These are phyloP conservation scores for Handroanthus guayacan DNA, from an alignment of 257 asterid genomes.

Conservation along the genomic window DNA sequence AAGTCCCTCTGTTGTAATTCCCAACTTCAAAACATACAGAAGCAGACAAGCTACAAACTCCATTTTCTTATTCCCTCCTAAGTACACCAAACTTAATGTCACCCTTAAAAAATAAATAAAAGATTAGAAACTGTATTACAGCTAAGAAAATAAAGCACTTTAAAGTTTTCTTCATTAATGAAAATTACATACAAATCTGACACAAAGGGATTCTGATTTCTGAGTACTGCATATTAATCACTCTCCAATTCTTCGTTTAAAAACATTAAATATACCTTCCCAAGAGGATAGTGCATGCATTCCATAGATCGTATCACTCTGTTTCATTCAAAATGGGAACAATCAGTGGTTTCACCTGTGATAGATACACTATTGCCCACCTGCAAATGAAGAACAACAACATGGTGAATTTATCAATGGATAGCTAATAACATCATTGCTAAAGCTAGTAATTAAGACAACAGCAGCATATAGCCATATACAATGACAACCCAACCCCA, in stretches of 20 bases:
- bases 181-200: conserved; percentile 43
- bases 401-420: conserved; percentile 26
- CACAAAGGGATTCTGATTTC: conserved; percentile 36
- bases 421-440: background rate
- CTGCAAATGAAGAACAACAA: conserved; percentile 42
- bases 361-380: conserved; percentile 94
- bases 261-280: conserved; percentile 29
- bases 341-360: conserved; percentile 91
- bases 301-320: conserved; percentile 47
- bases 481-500: background rate
- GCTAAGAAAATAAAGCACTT: conserved; percentile 30
- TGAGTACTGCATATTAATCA: conserved; percentile 37
- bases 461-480: background rate
- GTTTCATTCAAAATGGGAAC: conserved; percentile 80
- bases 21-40: background rate
- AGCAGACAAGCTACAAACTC: background rate
- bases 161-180: conserved; percentile 6
- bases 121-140: conserved; percentile 27
- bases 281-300: conserved; percentile 33
- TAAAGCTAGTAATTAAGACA: background rate
- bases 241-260: conserved; percentile 38
- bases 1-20: background rate
- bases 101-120: conserved; percentile 35
- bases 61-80: conserved; percentile 42
- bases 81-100: conserved; percentile 29